A percentile compares a stretch with the other conserved stretches of the same genome.
phyloP scores from a whole-genome alignment of 139 green algal species.

The Coccomyxa sp. region DNA sequence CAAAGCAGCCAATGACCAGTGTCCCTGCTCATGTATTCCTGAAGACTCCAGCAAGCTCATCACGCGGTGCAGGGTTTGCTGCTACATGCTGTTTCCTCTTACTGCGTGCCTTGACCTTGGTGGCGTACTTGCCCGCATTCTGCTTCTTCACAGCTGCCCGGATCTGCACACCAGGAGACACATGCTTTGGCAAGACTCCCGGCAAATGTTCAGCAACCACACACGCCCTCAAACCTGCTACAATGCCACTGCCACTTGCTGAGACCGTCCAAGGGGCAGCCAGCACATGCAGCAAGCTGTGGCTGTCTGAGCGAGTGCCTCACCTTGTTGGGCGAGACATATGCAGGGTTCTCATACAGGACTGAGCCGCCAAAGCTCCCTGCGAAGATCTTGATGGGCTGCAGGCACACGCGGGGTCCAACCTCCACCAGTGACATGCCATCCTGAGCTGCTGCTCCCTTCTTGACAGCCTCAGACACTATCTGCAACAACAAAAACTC shows the following conservation, averaged over 20 bases:
- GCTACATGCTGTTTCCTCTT: constrained; percentile 59
- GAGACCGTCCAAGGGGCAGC: not conserved
- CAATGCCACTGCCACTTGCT: not conserved
- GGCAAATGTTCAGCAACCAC: not conserved
- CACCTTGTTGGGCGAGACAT: constrained; percentile 88
- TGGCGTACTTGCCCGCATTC: constrained; percentile 70
- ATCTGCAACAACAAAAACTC: too few species aligned
- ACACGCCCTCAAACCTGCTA: not conserved
- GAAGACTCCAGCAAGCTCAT: constrained; percentile 65
- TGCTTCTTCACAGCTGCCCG: constrained; percentile 68
- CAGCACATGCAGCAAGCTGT: not conserved
- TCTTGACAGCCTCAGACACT: too few species aligned
- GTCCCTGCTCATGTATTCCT: too few species aligned
- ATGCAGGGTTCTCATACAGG: constrained; percentile 90
- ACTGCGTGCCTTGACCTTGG: constrained; percentile 65
- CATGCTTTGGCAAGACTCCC: not conserved
- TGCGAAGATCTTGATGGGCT: constrained; percentile 92
- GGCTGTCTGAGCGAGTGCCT: not conserved
- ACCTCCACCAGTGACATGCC: constrained; percentile 57
- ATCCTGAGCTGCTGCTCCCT: constrained; percentile 45
- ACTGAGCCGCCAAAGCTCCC: constrained; percentile 82
- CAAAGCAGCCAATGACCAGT: too few species aligned
- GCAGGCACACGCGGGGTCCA: constrained; percentile 84
- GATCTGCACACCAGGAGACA: constrained; percentile 23
- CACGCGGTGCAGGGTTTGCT: constrained; percentile 41